These are phyloP conservation scores for Cyberlindnera subsufficiens DNA, from an alignment of 805 yeast genomes.

Conservation along the genomic window DNA sequence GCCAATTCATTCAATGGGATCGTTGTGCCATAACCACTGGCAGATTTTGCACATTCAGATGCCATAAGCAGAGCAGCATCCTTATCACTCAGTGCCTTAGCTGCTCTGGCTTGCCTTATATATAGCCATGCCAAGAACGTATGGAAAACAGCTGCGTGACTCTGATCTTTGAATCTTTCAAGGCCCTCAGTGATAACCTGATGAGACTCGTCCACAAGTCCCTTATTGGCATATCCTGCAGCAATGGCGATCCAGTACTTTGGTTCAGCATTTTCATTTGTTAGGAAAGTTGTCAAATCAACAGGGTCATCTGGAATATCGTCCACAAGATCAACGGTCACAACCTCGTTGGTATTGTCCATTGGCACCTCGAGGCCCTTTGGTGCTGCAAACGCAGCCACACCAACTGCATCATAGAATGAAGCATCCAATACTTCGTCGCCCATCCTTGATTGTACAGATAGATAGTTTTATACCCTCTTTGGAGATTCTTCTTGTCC, in stretches of 20 bases:
- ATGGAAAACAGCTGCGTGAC: conserved; percentile 45
- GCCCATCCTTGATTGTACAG: conserved; percentile 1
- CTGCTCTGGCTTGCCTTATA: conserved; percentile 37
- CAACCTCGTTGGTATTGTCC: conserved; percentile 69
- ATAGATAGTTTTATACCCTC: too few relatives aligned
- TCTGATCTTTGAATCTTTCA: conserved; percentile 10
- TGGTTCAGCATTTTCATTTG: conserved; percentile 70
- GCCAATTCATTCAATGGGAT: conserved; percentile 52
- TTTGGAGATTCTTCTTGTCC: too few relatives aligned
- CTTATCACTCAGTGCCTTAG: conserved; percentile 20
- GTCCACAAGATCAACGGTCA: conserved; percentile 70
- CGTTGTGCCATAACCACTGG: conserved; percentile 27
- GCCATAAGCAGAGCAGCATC: conserved; percentile 41
- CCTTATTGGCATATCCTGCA: conserved; percentile 65
- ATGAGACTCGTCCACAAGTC: conserved; percentile 53
- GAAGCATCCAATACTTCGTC: conserved; percentile 8
- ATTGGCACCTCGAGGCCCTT: conserved; percentile 54
- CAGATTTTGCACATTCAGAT: conserved; percentile 2
- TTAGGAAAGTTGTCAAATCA: conserved; percentile 72
- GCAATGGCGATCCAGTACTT: conserved; percentile 86
- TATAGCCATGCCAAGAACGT: conserved; percentile 72
- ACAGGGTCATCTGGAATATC: conserved; percentile 80
- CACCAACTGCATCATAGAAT: conserved; percentile 7
- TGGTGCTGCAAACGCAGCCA: conserved; percentile 1
- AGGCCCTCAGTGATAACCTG: conserved; percentile 12